A percentile compares a stretch with the other conserved stretches of the same genome.
phyloP scores from a whole-genome alignment of 2,329 filamentous ascomycete species.

The Fragosphaeria purpurea region DNA sequence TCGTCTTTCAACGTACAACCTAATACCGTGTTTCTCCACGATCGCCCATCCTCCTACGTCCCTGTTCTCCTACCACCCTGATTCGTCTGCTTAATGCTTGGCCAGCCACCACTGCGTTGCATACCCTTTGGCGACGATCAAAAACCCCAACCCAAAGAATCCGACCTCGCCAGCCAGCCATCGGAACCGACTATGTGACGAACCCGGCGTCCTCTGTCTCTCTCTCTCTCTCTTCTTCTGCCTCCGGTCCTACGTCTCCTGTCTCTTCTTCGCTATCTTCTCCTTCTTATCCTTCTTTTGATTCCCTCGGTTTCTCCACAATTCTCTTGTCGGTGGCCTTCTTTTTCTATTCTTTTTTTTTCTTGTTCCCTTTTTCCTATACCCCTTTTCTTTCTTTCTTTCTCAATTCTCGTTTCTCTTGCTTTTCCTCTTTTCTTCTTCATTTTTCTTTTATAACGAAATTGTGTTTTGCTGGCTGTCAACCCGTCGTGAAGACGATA shows the following conservation, averaged over 20 bases:
- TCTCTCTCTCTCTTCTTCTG: neutral
- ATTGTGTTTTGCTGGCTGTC: too few species aligned
- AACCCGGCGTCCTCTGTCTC: conserved; percentile 5
- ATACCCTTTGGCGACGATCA: conserved; percentile 21
- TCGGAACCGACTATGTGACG: conserved; percentile 11
- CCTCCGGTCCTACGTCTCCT: neutral
- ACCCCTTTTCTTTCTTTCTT: conserved; percentile 7
- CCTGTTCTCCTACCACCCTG: neutral
- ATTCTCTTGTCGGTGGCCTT: neutral
- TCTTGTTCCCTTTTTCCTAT: neutral
- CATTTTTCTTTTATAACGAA: neutral
- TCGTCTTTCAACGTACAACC: neutral
- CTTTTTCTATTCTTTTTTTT: neutral
- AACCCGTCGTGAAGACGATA: too few species aligned
- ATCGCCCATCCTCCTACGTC: neutral
- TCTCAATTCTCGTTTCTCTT: conserved; percentile 1
- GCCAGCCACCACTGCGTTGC: conserved; percentile 8
- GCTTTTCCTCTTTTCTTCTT: neutral
- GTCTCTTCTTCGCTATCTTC: neutral
- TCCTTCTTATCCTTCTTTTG: neutral
- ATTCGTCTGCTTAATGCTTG: neutral
- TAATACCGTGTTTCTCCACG: too few species aligned
- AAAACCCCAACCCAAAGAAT: conserved; percentile 14
- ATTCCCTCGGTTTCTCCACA: neutral
- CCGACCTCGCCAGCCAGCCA: conserved; percentile 1